Evolutionary conservation across 2,329 filamentous ascomycete species (phyloP).

Genomic region (Ambrosiella beaveri): DNA sequence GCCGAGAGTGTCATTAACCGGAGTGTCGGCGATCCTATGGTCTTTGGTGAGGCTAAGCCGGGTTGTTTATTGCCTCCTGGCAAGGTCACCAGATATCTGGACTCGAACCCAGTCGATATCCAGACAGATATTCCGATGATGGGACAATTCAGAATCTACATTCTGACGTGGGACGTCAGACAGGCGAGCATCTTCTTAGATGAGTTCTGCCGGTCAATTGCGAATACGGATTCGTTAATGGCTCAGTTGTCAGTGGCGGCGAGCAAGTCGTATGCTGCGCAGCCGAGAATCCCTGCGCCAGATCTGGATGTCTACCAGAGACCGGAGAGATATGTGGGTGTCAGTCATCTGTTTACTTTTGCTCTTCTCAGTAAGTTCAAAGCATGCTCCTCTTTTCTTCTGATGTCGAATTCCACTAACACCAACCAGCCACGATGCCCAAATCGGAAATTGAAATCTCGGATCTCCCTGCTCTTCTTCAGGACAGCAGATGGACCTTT

Average conservation of each 20-base stretch:
- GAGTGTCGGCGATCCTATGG: slow-evolving; percentile 23
- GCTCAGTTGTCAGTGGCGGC: slow-evolving; percentile 42
- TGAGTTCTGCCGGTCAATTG: slow-evolving; percentile 38
- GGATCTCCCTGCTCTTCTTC: slow-evolving; percentile 43
- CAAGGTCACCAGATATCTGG: slow-evolving; percentile 56
- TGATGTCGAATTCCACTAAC: slow-evolving; percentile 1
- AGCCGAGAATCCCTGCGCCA: slow-evolving; percentile 37
- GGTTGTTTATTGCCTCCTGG: slow-evolving; percentile 46
- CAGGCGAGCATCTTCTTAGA: slow-evolving; percentile 39
- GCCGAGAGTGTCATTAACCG: slow-evolving; percentile 34
- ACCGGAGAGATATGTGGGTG: slow-evolving; percentile 49
- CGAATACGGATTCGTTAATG: slow-evolving; percentile 35
- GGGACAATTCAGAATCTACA: slow-evolving; percentile 60
- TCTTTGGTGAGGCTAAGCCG: slow-evolving; percentile 32
- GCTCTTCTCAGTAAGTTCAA: slow-evolving; percentile 42
- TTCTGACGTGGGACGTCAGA: slow-evolving; percentile 48
- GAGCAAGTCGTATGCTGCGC: slow-evolving; percentile 41
- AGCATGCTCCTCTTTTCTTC: neutral
- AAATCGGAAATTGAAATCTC: slow-evolving; percentile 48
- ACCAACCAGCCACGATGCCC: slow-evolving; percentile 33
- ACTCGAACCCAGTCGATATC: slow-evolving; percentile 61
- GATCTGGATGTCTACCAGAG: slow-evolving; percentile 46
- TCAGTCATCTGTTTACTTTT: slow-evolving; percentile 54
- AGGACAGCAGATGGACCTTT: slow-evolving; percentile 52
- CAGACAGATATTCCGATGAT: slow-evolving; percentile 64